Percentiles rank a stretch among this genome's conserved stretches.
phyloP scores from a whole-genome alignment of 495 filamentous ascomycete species.

The Aspergillus heteromorphus region DNA sequence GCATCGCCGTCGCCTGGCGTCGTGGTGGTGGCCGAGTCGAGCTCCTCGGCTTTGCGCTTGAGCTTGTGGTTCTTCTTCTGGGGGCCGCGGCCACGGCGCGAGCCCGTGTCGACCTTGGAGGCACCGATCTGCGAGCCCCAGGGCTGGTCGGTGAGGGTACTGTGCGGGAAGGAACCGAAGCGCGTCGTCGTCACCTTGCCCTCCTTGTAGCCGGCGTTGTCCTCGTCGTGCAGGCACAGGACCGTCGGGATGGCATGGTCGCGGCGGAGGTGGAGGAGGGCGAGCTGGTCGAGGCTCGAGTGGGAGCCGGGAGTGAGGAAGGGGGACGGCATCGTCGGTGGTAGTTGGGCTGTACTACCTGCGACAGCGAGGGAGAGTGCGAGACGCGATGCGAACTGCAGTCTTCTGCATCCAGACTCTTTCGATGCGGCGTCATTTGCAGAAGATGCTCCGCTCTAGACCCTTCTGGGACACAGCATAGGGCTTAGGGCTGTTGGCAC shows the following conservation, averaged over 20 bases:
- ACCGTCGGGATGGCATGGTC: slow-evolving; percentile 73
- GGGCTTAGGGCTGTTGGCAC: slow-evolving; percentile 14
- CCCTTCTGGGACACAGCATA: slow-evolving; percentile 12
- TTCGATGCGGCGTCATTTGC: background rate
- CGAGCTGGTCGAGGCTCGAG: slow-evolving; percentile 54
- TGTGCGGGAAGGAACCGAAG: slow-evolving; percentile 93
- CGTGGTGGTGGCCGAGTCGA: slow-evolving; percentile 28
- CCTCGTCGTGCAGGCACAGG: slow-evolving; percentile 54
- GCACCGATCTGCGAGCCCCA: slow-evolving; percentile 92
- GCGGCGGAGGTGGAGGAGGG: slow-evolving; percentile 78
- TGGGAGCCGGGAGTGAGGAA: slow-evolving; percentile 61
- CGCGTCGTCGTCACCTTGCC: slow-evolving; percentile 86
- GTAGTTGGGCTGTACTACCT: background rate
- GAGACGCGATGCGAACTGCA: background rate
- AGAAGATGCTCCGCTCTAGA: slow-evolving; percentile 15
- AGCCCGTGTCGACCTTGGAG: slow-evolving; percentile 84
- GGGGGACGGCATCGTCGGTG: slow-evolving; percentile 49
- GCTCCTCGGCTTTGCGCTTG: slow-evolving; percentile 52
- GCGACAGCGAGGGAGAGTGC: background rate
- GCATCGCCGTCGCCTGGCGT: slow-evolving; percentile 12
- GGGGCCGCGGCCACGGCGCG: slow-evolving; percentile 51
- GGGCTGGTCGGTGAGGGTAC: slow-evolving; percentile 69
- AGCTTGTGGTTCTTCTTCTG: slow-evolving; percentile 21
- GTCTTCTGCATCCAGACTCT: background rate
- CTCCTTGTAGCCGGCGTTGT: slow-evolving; percentile 67